phyloP scores from a whole-genome alignment of 2,329 filamentous ascomycete species.

The Neofusicoccum parvum region DNA sequence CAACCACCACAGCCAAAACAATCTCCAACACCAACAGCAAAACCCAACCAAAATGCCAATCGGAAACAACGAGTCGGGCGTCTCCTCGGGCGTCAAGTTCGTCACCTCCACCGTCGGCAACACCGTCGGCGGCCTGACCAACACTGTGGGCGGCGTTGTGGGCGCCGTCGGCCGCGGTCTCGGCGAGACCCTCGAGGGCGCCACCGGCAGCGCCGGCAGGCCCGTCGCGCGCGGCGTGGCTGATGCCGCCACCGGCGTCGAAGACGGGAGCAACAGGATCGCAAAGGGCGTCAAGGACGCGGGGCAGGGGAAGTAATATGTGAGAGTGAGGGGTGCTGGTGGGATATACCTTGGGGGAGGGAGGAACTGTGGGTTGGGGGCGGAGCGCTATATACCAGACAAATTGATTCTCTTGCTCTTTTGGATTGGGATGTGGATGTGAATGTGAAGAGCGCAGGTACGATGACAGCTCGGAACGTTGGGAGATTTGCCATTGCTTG shows the following conservation, averaged over 20 bases:
- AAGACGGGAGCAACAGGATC: slow-evolving; percentile 45
- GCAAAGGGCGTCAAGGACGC: slow-evolving; percentile 51
- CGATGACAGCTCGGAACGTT: no score
- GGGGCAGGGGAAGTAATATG: slow-evolving; percentile 44
- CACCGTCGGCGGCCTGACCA: slow-evolving; percentile 38
- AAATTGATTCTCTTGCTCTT: no score
- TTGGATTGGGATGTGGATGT: no score
- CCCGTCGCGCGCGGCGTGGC: slow-evolving; percentile 47
- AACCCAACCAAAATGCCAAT: slow-evolving; percentile 31
- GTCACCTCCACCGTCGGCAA: slow-evolving; percentile 60
- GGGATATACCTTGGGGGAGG: background rate
- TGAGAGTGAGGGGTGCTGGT: no score
- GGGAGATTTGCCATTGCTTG: no score
- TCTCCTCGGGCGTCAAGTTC: slow-evolving; percentile 56
- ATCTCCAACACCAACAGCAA: background rate
- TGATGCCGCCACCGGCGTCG: slow-evolving; percentile 48
- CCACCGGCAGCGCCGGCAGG: slow-evolving; percentile 47
- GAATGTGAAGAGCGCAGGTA: no score
- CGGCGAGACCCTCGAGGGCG: slow-evolving; percentile 49
- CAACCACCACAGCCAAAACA: background rate
- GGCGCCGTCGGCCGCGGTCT: slow-evolving; percentile 49
- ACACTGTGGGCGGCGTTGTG: slow-evolving; percentile 43
- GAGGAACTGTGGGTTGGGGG: background rate
- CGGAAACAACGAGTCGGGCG: slow-evolving; percentile 44
- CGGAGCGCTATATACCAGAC: background rate